Evolutionary conservation across 2,329 filamentous ascomycete genomes (phyloP), one percentile per base, ranked within the genome.

Genomic region (Escovopsis sp.): DNA sequence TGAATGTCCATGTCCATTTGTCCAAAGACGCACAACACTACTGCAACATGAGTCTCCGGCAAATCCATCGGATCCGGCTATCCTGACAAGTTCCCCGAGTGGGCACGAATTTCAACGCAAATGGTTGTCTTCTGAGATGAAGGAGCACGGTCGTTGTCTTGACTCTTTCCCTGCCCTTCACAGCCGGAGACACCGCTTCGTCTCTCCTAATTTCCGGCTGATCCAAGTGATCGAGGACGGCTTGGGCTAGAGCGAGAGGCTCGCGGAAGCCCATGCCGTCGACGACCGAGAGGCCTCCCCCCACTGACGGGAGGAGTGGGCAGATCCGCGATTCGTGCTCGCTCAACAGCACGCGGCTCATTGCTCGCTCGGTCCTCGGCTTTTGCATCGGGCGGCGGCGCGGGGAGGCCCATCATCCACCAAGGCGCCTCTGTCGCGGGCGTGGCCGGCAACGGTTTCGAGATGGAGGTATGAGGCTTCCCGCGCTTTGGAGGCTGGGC

Each of bases 401-500:
- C 26, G 5, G 15, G 33, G 1, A 15, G 36, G 7, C 33, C n/a
- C 2, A 26, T 23, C 45, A 53, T 47, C 28, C 46, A 49, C 12
- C 45, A 43, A 3, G 55, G 55, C 33, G 52, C 47, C 38, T 53
- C 48, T 23, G 48, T 55, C 36, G 49, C 50, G 2, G 56, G 56
- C 12, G 56, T 60, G 0, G 57, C 54, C 3, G 57, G 57, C 2
- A 59, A 51, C 0, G 57, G 57, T 15, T 60, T 60, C 40, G 30
- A 50, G 26, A 58, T 47, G 33, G 28, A 32, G 28, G 28, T 7
- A 11, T 32, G 28, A 4, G 28, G 28, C 8, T 32, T 3, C 11
- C 3, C 11, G 28, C 28, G 28, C 28, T 32, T 32, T 9, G 28
- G 11, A 3, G 23, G 6, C 23, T 37, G 30, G 36, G 26, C 34